Conservation (phyloP, 164 flowering plant species). For the Stephania yunnanensis region DNA sequence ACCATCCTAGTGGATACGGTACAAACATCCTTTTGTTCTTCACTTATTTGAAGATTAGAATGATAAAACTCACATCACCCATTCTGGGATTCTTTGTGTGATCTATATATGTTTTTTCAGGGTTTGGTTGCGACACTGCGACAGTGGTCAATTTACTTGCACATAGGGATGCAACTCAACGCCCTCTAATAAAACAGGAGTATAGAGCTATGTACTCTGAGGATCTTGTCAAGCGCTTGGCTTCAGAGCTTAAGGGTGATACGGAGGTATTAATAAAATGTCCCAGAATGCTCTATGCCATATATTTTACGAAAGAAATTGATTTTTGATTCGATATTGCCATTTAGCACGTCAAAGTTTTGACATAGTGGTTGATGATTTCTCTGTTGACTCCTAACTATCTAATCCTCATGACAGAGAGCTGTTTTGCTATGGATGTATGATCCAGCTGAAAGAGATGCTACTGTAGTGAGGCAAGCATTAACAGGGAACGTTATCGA, state of each 20-base stretch:
- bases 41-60: neutral
- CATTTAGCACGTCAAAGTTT: neutral
- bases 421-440: constrained; percentile 71
- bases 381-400: neutral
- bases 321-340: neutral
- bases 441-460: constrained; percentile 67
- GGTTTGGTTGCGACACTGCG: constrained; percentile 68
- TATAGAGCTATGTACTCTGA: constrained; percentile 48
- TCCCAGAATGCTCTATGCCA: neutral
- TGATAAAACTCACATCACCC: neutral
- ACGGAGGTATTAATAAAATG: constrained; percentile 39
- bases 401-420: constrained; percentile 31
- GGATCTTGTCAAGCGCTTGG: constrained; percentile 49
- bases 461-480: constrained; percentile 40
- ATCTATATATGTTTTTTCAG: constrained; percentile 26
- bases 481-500: constrained; percentile 30
- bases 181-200: constrained; percentile 58
- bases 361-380: neutral
- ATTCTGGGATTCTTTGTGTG: neutral
- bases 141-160: constrained; percentile 58
- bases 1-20: too few species aligned
- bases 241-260: constrained; percentile 65
- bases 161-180: constrained; percentile 64
- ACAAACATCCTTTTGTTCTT: too few species aligned
- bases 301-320: neutral